phyloP scores from a whole-genome alignment of 306 rosid species.

The Aeschynomene evenia region DNA sequence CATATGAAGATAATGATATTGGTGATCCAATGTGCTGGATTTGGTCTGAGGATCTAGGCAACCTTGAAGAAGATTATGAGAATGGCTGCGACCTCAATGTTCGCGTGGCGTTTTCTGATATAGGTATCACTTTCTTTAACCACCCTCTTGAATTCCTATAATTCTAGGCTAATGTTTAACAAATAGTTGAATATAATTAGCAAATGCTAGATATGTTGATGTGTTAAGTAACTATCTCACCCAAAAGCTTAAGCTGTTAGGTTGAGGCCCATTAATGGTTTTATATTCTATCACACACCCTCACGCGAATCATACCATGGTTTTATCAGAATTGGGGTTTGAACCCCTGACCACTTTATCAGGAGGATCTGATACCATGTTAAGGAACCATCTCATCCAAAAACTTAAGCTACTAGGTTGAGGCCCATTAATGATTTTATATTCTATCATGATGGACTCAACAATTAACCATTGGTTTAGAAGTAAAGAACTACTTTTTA shows the following conservation, averaged over 20 bases:
- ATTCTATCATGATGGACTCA: no score
- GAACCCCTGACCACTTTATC: no score
- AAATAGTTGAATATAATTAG: neutral
- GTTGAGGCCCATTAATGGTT: no score
- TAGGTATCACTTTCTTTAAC: slow-evolving; percentile 48
- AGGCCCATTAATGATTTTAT: no score
- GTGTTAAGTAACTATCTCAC: no score
- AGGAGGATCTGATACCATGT: no score
- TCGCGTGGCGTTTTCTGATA: slow-evolving; percentile 59
- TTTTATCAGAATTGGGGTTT: no score
- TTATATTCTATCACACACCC: no score
- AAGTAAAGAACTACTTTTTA: neutral
- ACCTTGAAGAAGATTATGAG: slow-evolving; percentile 69
- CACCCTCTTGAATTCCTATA: slow-evolving; percentile 1
- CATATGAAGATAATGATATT: slow-evolving; percentile 44
- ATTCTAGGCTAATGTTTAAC: neutral
- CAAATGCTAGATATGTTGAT: neutral
- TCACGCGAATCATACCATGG: no score
- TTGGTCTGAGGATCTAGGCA: slow-evolving; percentile 73
- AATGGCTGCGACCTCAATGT: slow-evolving; percentile 57
- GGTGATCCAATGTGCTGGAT: slow-evolving; percentile 58
- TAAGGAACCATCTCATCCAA: no score
- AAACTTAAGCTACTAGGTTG: no score
- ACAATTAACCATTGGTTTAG: neutral
- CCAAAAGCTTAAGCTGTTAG: no score